Conservation (phyloP, 305 asterid species). For the Fraxinus platypoda region DNA sequence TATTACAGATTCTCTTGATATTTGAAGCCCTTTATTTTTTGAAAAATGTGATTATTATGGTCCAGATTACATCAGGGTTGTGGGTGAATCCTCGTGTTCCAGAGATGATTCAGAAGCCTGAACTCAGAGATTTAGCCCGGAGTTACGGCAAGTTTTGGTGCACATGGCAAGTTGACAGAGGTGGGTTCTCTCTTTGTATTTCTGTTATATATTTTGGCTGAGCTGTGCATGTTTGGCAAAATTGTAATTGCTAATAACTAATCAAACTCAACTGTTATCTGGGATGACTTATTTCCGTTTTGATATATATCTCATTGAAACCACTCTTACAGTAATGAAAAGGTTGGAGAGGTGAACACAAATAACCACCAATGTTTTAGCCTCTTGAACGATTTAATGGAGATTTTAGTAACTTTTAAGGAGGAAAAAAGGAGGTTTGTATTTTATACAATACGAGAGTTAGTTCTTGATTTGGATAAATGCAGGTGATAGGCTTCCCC, state of each 20-base stretch:
- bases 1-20: neutral
- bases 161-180: conserved; percentile 88
- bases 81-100: conserved; percentile 75
- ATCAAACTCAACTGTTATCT: neutral
- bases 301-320: too few relatives aligned
- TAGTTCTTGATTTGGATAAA: neutral
- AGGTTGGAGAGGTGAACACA: too few relatives aligned
- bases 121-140: conserved; percentile 46
- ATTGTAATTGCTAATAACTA: neutral
- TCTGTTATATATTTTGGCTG: neutral
- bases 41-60: neutral
- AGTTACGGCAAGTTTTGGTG: conserved; percentile 85
- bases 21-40: neutral
- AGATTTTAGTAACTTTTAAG: neutral
- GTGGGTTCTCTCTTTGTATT: conserved; percentile 19
- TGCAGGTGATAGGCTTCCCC: conserved; percentile 57
- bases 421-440: neutral
- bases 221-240: neutral
- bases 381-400: neutral
- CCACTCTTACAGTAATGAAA: too few relatives aligned
- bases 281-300: neutral
- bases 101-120: conserved; percentile 55
- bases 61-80: conserved; percentile 63
- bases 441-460: neutral
- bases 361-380: neutral